Evolutionary conservation across 345 rosid genomes (phyloP), one percentile per base, ranked within the genome.

Genomic region (Lenwebbia sp.): DNA sequence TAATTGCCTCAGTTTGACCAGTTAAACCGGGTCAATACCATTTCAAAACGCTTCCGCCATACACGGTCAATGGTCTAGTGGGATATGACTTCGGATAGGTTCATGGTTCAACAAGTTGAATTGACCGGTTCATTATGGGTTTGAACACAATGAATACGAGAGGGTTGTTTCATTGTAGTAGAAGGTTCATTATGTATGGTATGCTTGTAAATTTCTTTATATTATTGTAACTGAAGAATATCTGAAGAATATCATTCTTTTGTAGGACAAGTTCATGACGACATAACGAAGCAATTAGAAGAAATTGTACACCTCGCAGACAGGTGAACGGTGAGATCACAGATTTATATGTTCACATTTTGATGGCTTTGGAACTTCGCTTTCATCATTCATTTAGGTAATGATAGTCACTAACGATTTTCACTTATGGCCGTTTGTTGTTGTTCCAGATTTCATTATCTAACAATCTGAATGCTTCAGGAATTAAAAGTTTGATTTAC

Each of bases 221-320:
- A 62, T 62, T 62, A 62, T 30, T 33, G 75, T 62, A 15, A 62
- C 75, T 30, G 41, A 62, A 52, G 41, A 62, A 52, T 30, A 33
- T 33, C 13, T 33, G 78, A 70, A 70, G 78, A 70, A 70, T 70
- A 33, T 33, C 78, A 33, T 83, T 17, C 75, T 30, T 88, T 83
- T 60, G 55, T 62, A 92, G 93, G 92, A 55, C 93, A 88, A 88
- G 86, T 82, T 87, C 90, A 87, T 70, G 84, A 54, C 49, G 86
- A 89, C 11, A 83, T 83, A 78, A 82, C 85, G 76, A 90, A 90
- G 90, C 89, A 89, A 75, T 86, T 89, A 90, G 83, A 85, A 82
- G 88, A 49, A 85, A 85, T 86, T 41, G 70, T 88, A 83, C 83
- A 62, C 58, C 83, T 82, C 25, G 33, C 49, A 86, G 85, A 74